Percentiles rank a stretch among this genome's conserved stretches.
Evolutionary conservation across 1,139 yeast genomes (phyloP).

Genomic region (Geotrichum fermentans): DNA sequence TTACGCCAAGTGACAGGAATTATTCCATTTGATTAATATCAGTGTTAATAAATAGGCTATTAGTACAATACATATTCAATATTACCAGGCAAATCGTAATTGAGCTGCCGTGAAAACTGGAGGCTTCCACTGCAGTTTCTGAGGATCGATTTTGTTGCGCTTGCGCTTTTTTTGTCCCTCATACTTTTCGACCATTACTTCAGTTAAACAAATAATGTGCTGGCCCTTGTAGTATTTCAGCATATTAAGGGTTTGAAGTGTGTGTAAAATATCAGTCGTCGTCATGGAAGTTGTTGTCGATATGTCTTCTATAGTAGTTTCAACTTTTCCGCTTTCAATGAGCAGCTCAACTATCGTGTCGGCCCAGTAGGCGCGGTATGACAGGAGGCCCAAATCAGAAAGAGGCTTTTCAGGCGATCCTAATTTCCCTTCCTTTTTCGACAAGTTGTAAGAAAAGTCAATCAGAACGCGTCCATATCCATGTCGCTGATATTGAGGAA

Average conservation of each 20-base stretch:
- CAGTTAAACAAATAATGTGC: slow-evolving; percentile 86
- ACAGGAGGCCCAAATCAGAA: slow-evolving; percentile 85
- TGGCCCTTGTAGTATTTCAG: slow-evolving; percentile 92
- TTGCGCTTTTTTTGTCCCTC: slow-evolving; percentile 70
- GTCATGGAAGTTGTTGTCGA: slow-evolving; percentile 89
- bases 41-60: slow-evolving; percentile 4
- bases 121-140: slow-evolving; percentile 80
- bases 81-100: slow-evolving; percentile 87
- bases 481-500: slow-evolving; percentile 93
- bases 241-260: slow-evolving; percentile 85
- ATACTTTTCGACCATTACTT: slow-evolving; percentile 71
- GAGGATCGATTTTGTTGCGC: slow-evolving; percentile 71
- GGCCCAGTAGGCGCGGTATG: slow-evolving; percentile 96
- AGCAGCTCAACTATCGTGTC: slow-evolving; percentile 75
- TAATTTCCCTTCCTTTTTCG: slow-evolving; percentile 78
- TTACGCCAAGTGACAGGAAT: slow-evolving; percentile 39
- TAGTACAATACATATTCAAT: background rate
- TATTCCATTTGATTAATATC: slow-evolving; percentile 66
- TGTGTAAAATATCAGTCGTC: slow-evolving; percentile 89
- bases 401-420: slow-evolving; percentile 98
- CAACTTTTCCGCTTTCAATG: slow-evolving; percentile 57
- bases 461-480: slow-evolving; percentile 90
- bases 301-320: slow-evolving; percentile 88
- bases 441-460: slow-evolving; percentile 86
- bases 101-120: slow-evolving; percentile 96